Conservation (phyloP, 495 filamentous ascomycete species). For the Aspergillus taichungensis region DNA sequence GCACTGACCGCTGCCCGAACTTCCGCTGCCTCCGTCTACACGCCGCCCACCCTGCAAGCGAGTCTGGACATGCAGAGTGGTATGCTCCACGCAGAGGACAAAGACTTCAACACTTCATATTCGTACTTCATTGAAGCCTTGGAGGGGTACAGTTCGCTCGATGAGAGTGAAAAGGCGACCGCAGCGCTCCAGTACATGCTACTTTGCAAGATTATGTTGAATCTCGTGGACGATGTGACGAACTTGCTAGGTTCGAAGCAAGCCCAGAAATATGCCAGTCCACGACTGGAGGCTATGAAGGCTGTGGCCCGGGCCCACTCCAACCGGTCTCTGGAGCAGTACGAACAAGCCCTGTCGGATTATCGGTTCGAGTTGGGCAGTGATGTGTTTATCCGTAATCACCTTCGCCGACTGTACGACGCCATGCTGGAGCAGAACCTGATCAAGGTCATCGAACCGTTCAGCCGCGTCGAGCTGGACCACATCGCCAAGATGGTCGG, state of each 20-base stretch:
- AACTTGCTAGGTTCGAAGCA: slow-evolving; percentile 87
- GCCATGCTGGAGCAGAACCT: slow-evolving; percentile 98
- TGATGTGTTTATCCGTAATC: slow-evolving; percentile 90
- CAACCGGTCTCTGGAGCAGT: slow-evolving; percentile 91
- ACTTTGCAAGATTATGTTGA: slow-evolving; percentile 99
- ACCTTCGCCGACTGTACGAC: slow-evolving; percentile 89
- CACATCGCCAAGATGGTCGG: slow-evolving; percentile 97
- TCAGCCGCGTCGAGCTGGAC: slow-evolving; percentile 90
- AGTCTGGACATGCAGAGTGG: slow-evolving; percentile 98
- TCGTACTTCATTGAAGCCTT: slow-evolving; percentile 99
- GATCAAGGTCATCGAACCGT: slow-evolving; percentile 98
- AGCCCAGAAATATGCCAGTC: slow-evolving; percentile 88
- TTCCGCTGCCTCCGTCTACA: slow-evolving; percentile 92
- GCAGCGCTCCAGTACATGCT: slow-evolving; percentile 98
- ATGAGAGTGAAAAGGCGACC: slow-evolving; percentile 75
- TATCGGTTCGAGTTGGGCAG: slow-evolving; percentile 88
- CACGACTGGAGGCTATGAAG: slow-evolving; percentile 96
- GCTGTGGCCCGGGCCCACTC: slow-evolving; percentile 90
- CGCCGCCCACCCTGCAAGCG: slow-evolving; percentile 87
- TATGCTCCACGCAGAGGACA: slow-evolving; percentile 96
- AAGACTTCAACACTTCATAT: slow-evolving; percentile 96
- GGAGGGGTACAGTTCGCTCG: slow-evolving; percentile 91
- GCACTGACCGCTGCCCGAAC: slow-evolving; percentile 91
- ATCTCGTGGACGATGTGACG: slow-evolving; percentile 91
- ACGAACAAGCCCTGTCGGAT: slow-evolving; percentile 80